Evolutionary conservation across 176 grass and related monocot genomes (phyloP).

Genomic region (Oryza meyeriana): DNA sequence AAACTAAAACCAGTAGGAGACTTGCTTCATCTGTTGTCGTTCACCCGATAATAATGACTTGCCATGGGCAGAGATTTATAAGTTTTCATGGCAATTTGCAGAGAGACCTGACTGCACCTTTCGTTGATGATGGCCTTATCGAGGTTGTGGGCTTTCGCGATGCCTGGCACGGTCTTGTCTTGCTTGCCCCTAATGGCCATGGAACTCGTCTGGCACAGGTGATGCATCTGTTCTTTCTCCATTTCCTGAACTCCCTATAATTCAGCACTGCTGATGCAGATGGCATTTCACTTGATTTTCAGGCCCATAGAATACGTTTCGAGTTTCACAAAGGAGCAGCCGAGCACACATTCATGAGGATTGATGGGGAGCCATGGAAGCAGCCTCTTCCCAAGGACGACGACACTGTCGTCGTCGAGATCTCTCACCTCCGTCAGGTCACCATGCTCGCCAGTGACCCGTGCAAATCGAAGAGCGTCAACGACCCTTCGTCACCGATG

Average conservation of each 20-base stretch:
- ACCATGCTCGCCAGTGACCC: slow-evolving; percentile 58
- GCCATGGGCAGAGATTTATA: not conserved
- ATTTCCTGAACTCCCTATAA: not conserved
- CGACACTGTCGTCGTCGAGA: slow-evolving; percentile 73
- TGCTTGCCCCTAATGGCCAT: slow-evolving; percentile 85
- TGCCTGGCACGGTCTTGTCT: slow-evolving; percentile 85
- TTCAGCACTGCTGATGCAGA: not conserved
- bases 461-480: slow-evolving; percentile 67
- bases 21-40: not conserved
- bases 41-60: not conserved
- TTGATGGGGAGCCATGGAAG: slow-evolving; percentile 97
- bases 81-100: slow-evolving; percentile 38
- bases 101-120: slow-evolving; percentile 76
- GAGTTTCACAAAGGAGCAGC: slow-evolving; percentile 85
- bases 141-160: slow-evolving; percentile 94
- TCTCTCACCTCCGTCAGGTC: slow-evolving; percentile 76
- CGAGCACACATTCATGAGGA: slow-evolving; percentile 79
- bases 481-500: slow-evolving; percentile 42
- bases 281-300: not conserved
- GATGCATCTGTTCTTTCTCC: not conserved
- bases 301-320: slow-evolving; percentile 73
- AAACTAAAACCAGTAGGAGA: not conserved
- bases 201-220: slow-evolving; percentile 95
- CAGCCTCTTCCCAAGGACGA: slow-evolving; percentile 81
- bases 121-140: slow-evolving; percentile 71